Evolutionary conservation across 2,329 filamentous ascomycete genomes (phyloP), one percentile per base, ranked within the genome.

Genomic region (Neodidymelliopsis sp.): DNA sequence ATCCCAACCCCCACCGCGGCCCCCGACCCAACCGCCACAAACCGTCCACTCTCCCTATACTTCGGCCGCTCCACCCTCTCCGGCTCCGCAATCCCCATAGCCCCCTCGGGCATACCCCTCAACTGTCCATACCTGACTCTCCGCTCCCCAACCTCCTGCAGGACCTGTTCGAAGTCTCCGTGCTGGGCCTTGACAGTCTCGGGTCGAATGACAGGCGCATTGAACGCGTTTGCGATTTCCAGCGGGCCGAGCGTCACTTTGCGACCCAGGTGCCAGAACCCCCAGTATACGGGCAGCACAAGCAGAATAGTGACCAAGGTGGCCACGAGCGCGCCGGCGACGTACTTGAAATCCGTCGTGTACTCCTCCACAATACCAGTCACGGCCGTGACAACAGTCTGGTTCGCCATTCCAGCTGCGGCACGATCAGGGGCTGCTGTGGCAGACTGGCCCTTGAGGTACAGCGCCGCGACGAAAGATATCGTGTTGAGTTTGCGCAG

Each of bases 221-320:
- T 62, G 41, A 72, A 72, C 1, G 68, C 69, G 16, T 70, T 62
- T 1, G 67, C 67, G 23, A 73, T 73, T 38, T 72, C 69, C 1
- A 73, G 62, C 5, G 70, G 70, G 11, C 62, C 63, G 0, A 73
- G 56, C 4, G 69, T 67, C 7, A 72, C 67, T 28, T 68, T 64
- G 37, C 70, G 66, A 2, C 69, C 69, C 0, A 72, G 63, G 24
- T 71, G 54, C 70, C 69, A 72, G 60, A 65, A 73, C 12, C 67
- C 66, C 58, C 59, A 72, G 59, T 68, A 72, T 1, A 64, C 62
- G n/a, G 69, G 66, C 1, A 70, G 50, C 0, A 72, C 66, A 49
- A 61, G 59, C 23, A 70, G 20, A 3, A 73, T 53, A n/a, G 66
- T 70, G 35, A 65, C 34, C 24, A 72, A 35, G 9, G 62, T 67